Conservation (phyloP, 805 yeast genomes). For the Suhomyces kilbournensis region DNA sequence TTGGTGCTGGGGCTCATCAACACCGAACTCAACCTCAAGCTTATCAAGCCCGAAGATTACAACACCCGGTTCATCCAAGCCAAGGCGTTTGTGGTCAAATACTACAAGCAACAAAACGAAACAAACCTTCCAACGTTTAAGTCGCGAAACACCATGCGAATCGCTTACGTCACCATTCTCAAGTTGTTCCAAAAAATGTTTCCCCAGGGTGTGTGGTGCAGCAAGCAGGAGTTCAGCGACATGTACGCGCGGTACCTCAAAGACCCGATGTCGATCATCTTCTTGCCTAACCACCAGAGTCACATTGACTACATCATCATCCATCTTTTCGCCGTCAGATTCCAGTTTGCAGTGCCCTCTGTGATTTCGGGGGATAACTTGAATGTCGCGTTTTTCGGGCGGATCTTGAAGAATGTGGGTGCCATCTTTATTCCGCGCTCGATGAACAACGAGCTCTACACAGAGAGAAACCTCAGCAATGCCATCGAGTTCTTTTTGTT, state of each 20-base stretch:
- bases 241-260: slow-evolving; percentile 31
- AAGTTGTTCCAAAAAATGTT: slow-evolving; percentile 33
- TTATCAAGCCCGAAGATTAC: slow-evolving; percentile 33
- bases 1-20: slow-evolving; percentile 33
- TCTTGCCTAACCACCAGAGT: slow-evolving; percentile 60
- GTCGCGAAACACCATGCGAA: slow-evolving; percentile 23
- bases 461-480: slow-evolving; percentile 46
- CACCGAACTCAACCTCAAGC: slow-evolving; percentile 36
- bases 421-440: slow-evolving; percentile 57
- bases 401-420: slow-evolving; percentile 47
- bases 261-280: slow-evolving; percentile 45
- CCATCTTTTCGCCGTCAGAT: slow-evolving; percentile 51
- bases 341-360: slow-evolving; percentile 52
- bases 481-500: slow-evolving; percentile 48
- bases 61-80: slow-evolving; percentile 32
- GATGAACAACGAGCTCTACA: slow-evolving; percentile 41
- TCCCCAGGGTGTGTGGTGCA: slow-evolving; percentile 43
- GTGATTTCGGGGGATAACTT: slow-evolving; percentile 68
- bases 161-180: slow-evolving; percentile 40
- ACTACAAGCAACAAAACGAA: slow-evolving; percentile 33
- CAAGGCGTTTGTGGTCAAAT: slow-evolving; percentile 36
- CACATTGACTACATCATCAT: slow-evolving; percentile 60
- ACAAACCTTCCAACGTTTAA: slow-evolving; percentile 36
- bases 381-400: slow-evolving; percentile 55
- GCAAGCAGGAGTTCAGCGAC: slow-evolving; percentile 24